Evolutionary conservation across 2,329 filamentous ascomycete species (phyloP), one percentile per base, ranked within the genome.

Genomic region (Fusarium miscanthi): DNA sequence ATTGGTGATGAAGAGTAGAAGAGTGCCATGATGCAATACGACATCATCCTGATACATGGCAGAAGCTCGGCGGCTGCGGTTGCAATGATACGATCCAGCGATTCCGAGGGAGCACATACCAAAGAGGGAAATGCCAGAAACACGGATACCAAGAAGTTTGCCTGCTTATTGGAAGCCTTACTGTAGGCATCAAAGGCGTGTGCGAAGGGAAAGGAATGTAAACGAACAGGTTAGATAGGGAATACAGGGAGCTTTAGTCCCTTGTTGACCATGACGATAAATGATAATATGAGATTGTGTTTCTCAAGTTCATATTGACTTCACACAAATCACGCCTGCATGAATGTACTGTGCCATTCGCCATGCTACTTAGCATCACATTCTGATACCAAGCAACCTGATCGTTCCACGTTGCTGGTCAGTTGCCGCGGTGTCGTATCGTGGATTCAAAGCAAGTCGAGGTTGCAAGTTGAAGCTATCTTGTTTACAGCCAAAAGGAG

Each of bases 1-100:
- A 83, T 83, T 73, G 81, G 81, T 38, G 82, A 82, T n/a, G 81
- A 83, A 30, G 81, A 83, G 74, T 83, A 82, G 73, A 72, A 10
- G 23, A 37, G 21, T 30, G 43, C 33, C 58, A 64, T 60, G 41
- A 61, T 52, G 53, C 51, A 60, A 63, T 66, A 68, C 45, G 49
- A 63, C 59, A 74, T 46, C 60, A 69, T 64, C 58, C 63, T 66
- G 65, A 54, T 63, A 57, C 57, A 66, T 67, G 58, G 58, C 65
- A 68, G 70, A 66, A 63, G 59, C 63, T 56, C 38, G 65, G 61
- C 66, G 62, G 74, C 66, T 64, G 62, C 63, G 63, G 65, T 63
- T 54, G 66, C 38, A 53, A 66, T 54, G 66, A 71, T 57, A 49
- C 56, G 65, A 53, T 60, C 46, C 58, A 69, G 57, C 69, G 49